A percentile compares a stretch with the other conserved stretches of the same genome.
Conservation (phyloP, 129 eudicot species). For the Helichrysum umbraculigerum region DNA sequence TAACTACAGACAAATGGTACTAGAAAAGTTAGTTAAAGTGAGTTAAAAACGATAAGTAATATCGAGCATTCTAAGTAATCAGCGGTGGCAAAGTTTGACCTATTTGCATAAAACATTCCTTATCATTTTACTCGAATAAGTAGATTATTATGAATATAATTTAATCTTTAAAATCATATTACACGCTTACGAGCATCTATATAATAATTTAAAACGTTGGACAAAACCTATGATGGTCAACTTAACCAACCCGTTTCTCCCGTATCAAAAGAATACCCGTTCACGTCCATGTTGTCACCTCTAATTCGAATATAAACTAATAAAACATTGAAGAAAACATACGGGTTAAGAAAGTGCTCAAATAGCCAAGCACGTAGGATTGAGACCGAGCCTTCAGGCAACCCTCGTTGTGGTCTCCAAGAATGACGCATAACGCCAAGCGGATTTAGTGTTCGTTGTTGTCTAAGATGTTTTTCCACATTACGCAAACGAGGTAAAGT, state of each 20-base stretch:
- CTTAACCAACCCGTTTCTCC: too few relatives aligned
- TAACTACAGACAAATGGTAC: constrained; percentile 46
- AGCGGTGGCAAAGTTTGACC: too few relatives aligned
- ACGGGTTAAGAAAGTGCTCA: constrained; percentile 97
- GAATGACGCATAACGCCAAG: constrained; percentile 78
- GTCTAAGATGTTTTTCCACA: constrained; percentile 78
- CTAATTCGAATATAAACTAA: neutral
- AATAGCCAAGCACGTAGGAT: constrained; percentile 96
- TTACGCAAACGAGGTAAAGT: constrained; percentile 74
- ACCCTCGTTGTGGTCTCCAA: constrained; percentile 95
- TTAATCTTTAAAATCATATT: too few relatives aligned
- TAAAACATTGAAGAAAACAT: constrained; percentile 30
- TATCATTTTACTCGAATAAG: too few relatives aligned
- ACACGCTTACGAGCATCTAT: neutral
- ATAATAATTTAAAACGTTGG: neutral
- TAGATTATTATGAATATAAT: too few relatives aligned
- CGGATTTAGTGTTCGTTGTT: constrained; percentile 66
- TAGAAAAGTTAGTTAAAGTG: neutral
- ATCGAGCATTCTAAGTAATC: neutral
- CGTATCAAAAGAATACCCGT: too few relatives aligned
- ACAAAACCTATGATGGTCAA: too few relatives aligned
- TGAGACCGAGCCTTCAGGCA: constrained; percentile 88
- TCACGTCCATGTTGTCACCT: neutral
- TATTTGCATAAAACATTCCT: too few relatives aligned
- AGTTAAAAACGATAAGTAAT: neutral